A percentile compares a stretch with the other conserved stretches of the same genome.
Conservation (phyloP, 2,329 filamentous ascomycete species). For the Hypomyces rosellus region DNA sequence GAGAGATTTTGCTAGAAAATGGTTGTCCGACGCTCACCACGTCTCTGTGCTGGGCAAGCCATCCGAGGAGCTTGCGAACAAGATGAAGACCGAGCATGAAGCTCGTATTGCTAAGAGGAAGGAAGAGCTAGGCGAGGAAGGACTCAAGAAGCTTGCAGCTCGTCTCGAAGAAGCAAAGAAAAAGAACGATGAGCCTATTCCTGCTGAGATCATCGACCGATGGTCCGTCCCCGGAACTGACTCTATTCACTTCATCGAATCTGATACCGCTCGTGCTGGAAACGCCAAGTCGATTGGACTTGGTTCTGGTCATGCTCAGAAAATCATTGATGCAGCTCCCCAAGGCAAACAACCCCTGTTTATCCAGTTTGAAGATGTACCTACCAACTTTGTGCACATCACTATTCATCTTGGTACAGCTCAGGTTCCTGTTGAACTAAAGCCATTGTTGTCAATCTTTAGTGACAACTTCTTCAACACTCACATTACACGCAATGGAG, state of each 20-base stretch:
- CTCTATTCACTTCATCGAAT: constrained; percentile 92
- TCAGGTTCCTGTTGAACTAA: constrained; percentile 69
- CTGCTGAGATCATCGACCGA: constrained; percentile 68
- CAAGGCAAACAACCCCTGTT: constrained; percentile 65
- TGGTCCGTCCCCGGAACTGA: constrained; percentile 81
- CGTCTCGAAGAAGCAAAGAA: constrained; percentile 77
- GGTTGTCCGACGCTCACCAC: constrained; percentile 79
- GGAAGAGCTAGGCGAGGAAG: constrained; percentile 71
- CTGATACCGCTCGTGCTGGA: constrained; percentile 76
- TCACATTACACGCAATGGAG: constrained; percentile 70
- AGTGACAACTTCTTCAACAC: constrained; percentile 92
- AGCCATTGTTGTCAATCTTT: constrained; percentile 79
- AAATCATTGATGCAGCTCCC: constrained; percentile 64
- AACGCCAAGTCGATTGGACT: constrained; percentile 65
- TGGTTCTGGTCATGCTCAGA: constrained; percentile 64
- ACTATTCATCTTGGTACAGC: constrained; percentile 74
- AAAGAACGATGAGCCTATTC: constrained; percentile 84
- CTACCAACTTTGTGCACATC: constrained; percentile 86
- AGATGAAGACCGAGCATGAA: constrained; percentile 76
- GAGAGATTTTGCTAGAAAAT: constrained; percentile 74
- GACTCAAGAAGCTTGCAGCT: constrained; percentile 66
- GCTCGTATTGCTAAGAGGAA: constrained; percentile 73
- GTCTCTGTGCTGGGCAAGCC: constrained; percentile 85
- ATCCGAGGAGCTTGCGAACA: constrained; percentile 70
- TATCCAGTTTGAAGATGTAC: constrained; percentile 94